These are phyloP conservation scores for Plenodomus lindquistii DNA, from an alignment of 2,329 filamentous ascomycete species.

Conservation along the genomic window DNA sequence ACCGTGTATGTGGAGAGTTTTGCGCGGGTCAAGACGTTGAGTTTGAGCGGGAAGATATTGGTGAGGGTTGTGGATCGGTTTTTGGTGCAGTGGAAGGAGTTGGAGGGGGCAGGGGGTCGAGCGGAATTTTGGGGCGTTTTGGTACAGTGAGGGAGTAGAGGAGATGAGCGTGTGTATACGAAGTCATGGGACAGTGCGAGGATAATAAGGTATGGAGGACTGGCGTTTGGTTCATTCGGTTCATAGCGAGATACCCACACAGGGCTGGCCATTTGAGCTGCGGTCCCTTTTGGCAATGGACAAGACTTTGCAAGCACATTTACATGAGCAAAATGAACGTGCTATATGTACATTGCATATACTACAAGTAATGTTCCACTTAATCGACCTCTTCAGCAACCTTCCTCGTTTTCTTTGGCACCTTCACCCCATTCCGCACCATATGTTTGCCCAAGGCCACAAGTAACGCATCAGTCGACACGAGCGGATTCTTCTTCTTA, in stretches of 20 bases:
- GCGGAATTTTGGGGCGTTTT: conserved; percentile 52
- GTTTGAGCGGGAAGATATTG: conserved; percentile 80
- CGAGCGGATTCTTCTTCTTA: conserved; percentile 21
- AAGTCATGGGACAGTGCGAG: not conserved
- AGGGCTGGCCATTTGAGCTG: not conserved
- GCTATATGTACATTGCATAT: conserved; percentile 30
- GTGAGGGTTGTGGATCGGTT: conserved; percentile 73
- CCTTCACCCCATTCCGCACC: conserved; percentile 17
- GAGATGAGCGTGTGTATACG: not conserved
- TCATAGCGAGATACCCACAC: conserved; percentile 18
- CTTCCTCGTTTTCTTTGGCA: conserved; percentile 7
- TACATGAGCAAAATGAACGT: conserved; percentile 9
- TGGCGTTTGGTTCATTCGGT: conserved; percentile 8
- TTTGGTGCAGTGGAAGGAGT: conserved; percentile 76
- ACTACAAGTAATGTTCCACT: conserved; percentile 7
- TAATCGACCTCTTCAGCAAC: conserved; percentile 11
- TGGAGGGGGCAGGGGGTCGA: conserved; percentile 53
- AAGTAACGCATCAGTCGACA: conserved; percentile 43
- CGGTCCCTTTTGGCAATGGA: not conserved
- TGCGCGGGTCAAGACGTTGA: conserved; percentile 81
- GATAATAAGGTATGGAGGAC: not conserved
- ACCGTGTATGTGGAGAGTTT: conserved; percentile 91
- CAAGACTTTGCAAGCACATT: not conserved
- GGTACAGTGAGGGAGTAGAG: conserved; percentile 20
- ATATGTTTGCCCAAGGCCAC: conserved; percentile 50